Evolutionary conservation across 2,329 filamentous ascomycete species (phyloP).

Genomic region (Exophiala xenobiotica): DNA sequence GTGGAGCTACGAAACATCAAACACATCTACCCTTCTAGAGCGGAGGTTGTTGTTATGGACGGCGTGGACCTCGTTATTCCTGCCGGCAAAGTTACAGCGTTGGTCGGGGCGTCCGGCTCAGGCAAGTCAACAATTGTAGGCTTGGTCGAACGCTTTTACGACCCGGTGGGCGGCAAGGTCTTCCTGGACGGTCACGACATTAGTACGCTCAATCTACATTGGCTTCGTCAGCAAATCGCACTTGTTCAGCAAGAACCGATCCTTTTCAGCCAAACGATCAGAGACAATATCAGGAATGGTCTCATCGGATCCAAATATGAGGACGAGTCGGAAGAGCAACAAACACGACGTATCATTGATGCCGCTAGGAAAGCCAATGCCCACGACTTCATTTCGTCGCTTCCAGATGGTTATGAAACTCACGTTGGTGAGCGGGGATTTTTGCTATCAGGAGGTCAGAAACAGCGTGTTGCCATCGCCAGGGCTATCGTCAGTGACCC

Average conservation of each 20-base stretch:
- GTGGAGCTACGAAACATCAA: slow-evolving; percentile 81
- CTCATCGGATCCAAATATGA: slow-evolving; percentile 81
- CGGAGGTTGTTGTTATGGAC: slow-evolving; percentile 85
- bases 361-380: slow-evolving; percentile 91
- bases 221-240: slow-evolving; percentile 88
- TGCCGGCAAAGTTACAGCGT: slow-evolving; percentile 85
- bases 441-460: slow-evolving; percentile 88
- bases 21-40: slow-evolving; percentile 91
- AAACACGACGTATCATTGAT: slow-evolving; percentile 69
- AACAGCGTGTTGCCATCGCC: slow-evolving; percentile 94
- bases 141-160: slow-evolving; percentile 90
- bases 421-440: slow-evolving; percentile 95
- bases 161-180: slow-evolving; percentile 77
- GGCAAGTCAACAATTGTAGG: slow-evolving; percentile 95
- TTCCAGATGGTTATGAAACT: slow-evolving; percentile 89
- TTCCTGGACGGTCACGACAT: slow-evolving; percentile 82
- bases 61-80: slow-evolving; percentile 77
- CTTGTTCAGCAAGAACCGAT: slow-evolving; percentile 92
- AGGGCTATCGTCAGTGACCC: slow-evolving; percentile 87
- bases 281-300: slow-evolving; percentile 84
- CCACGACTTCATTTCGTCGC: slow-evolving; percentile 79
- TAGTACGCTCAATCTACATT: slow-evolving; percentile 76
- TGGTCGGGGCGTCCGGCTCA: slow-evolving; percentile 91
- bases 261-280: slow-evolving; percentile 86
- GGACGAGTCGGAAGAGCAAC: slow-evolving; percentile 63